Evolutionary conservation across 441 rosid genomes (phyloP).

Genomic region (Aleurites moluccanus): DNA sequence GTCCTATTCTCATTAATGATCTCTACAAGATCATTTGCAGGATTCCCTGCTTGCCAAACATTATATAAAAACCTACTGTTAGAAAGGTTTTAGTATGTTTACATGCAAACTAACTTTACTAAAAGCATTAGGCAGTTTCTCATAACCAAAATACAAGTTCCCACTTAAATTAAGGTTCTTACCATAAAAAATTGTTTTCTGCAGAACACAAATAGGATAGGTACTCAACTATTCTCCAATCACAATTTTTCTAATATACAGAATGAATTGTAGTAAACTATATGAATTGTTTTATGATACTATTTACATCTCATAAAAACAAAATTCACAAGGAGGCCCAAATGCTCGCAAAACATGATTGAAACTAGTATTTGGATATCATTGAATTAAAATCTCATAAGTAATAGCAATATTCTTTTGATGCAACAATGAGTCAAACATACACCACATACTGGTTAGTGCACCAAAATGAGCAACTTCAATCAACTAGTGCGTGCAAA

Average conservation of each 20-base stretch:
- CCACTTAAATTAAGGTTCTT: not conserved
- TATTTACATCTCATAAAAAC: not conserved
- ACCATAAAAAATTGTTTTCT: not conserved
- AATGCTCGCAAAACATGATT: not conserved
- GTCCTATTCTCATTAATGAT: conserved; percentile 72
- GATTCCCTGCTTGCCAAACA: conserved; percentile 52
- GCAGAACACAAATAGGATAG: not conserved
- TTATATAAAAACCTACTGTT: conserved; percentile 5
- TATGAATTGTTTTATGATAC: not conserved
- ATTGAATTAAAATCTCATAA: too few species aligned
- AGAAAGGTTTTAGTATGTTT: not conserved
- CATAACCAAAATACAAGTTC: not conserved
- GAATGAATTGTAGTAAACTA: not conserved
- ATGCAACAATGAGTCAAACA: not conserved
- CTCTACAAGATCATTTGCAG: conserved; percentile 71
- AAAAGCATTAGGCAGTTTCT: not conserved
- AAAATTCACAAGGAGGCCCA: not conserved
- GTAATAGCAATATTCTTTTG: not conserved
- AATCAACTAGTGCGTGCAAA: not conserved
- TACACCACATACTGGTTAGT: not conserved
- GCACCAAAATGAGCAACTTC: not conserved
- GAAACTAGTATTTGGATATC: not conserved
- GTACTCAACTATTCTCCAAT: not conserved
- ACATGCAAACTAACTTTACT: not conserved
- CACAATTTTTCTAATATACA: not conserved